Conservation (phyloP, 2,329 filamentous ascomycete species). For the Metarhizium brunneum region DNA sequence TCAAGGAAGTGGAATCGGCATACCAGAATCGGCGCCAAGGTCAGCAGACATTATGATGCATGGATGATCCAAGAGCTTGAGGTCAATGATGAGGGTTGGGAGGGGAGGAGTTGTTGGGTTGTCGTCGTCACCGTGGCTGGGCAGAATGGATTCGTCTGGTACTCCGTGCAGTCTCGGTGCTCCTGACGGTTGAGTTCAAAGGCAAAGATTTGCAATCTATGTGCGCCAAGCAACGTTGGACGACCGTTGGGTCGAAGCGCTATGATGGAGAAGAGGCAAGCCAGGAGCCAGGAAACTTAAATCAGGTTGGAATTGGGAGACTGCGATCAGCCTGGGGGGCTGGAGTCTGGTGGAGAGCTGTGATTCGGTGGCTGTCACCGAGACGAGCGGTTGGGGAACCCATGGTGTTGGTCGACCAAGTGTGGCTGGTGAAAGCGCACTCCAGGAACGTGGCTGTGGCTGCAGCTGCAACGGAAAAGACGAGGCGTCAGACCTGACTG, state of each 20-base stretch:
- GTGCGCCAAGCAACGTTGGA: not conserved
- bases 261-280: not conserved
- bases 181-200: not conserved
- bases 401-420: not conserved
- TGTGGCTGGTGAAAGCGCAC: not conserved
- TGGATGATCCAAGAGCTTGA: not conserved
- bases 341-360: constrained; percentile 2
- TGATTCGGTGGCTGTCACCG: constrained; percentile 9
- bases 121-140: not conserved
- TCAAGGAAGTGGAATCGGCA: not conserved
- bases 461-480: not conserved
- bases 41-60: constrained; percentile 16
- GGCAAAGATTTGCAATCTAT: not conserved
- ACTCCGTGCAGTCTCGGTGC: not conserved
- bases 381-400: not conserved
- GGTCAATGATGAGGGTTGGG: not conserved
- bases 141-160: not conserved
- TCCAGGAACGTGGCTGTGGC: not conserved
- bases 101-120: not conserved
- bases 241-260: not conserved
- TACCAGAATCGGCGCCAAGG: constrained; percentile 15
- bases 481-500: too few relatives aligned
- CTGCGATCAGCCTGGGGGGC: not conserved
- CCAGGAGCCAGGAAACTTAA: not conserved
- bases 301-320: not conserved